These are phyloP conservation scores for Diaporthe australafricana DNA, from an alignment of 2,329 filamentous ascomycete species.

Conservation along the genomic window DNA sequence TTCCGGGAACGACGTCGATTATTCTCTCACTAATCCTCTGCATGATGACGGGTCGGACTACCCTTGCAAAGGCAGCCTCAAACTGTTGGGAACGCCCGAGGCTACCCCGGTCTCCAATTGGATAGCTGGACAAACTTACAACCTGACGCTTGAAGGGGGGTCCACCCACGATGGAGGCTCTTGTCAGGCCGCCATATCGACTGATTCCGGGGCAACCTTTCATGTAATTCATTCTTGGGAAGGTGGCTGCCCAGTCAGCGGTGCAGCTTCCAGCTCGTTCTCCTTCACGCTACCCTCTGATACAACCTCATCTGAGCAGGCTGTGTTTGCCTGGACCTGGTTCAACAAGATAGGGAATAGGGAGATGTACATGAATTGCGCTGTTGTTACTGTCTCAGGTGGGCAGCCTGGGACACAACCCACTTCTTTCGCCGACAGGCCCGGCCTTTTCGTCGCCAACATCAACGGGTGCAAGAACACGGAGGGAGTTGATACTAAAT, in stretches of 20 bases:
- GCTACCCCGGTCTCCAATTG: conserved; percentile 63
- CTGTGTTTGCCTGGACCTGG: conserved; percentile 72
- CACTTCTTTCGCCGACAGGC: conserved; percentile 1
- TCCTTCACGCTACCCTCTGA: conserved; percentile 66
- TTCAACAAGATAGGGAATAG: conserved; percentile 73
- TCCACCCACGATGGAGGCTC: conserved; percentile 68
- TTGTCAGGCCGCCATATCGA: conserved; percentile 72
- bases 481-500: conserved; percentile 9
- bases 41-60: conserved; percentile 65
- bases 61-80: conserved; percentile 66
- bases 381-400: conserved; percentile 63
- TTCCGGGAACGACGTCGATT: conserved; percentile 56
- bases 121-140: conserved; percentile 62
- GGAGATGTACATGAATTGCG: conserved; percentile 80
- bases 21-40: conserved; percentile 68
- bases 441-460: conserved; percentile 19
- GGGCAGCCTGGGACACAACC: neutral
- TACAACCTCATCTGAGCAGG: conserved; percentile 58
- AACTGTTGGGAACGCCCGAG: conserved; percentile 41
- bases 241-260: conserved; percentile 49
- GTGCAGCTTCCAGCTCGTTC: conserved; percentile 54
- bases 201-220: conserved; percentile 70
- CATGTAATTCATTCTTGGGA: conserved; percentile 58
- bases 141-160: conserved; percentile 65
- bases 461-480: conserved; percentile 33